Base-by-base conservation (phyloP, 2,329 filamentous ascomycete species). In the Teratosphaeria pseudoeucalypti region DNA sequence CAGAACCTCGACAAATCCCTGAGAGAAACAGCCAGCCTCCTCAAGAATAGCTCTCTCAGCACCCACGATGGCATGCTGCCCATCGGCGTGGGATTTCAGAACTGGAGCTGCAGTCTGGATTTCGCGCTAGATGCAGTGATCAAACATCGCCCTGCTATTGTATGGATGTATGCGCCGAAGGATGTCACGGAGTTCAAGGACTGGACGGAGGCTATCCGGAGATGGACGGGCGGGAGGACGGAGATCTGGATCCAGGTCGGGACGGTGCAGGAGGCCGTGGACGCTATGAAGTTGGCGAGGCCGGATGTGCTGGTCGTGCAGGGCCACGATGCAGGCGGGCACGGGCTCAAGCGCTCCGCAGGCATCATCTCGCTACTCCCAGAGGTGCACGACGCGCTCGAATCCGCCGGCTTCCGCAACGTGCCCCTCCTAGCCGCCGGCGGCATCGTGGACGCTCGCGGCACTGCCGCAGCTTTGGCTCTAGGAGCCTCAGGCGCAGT, bases 101-200 rank as follows among this genome's bases (percentile, higher is more conserved):
- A 83, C 54, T 83, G 75, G 75, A 75, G 74, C 32, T 58, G 66
- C 49, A 62, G 71, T 10, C 67, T 82, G 59, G 72, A 79, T 57
- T 70, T 73, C 26, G 75, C 76, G 1, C 68, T 83, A 2, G 79
- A 80, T 1, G 63, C 86, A 12, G 73, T 89, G 19, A 67, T 68
- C 27, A 73, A 76, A 61, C 65, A 66, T 59, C 61, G 57, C n/a
- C 84, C 85, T 1, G 80, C 79, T 2, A 85, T 83, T 0, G 76
- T 85, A 9, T 89, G 86, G 86, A 78, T 89, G 54, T 88, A 88
- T 66, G 85, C 85, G 2, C 83, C 84, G 1, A 72, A 75, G 5
- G 69, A 77, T 27, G 68, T 74, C 23, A 72, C 75, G 16, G 71
- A 69, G 52, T 68, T 73, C 58, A 58, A 57, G 27, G 70, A 56